Conservation (phyloP, 768 basidiomycete genomes). For the Xerocomus potaroensis region DNA sequence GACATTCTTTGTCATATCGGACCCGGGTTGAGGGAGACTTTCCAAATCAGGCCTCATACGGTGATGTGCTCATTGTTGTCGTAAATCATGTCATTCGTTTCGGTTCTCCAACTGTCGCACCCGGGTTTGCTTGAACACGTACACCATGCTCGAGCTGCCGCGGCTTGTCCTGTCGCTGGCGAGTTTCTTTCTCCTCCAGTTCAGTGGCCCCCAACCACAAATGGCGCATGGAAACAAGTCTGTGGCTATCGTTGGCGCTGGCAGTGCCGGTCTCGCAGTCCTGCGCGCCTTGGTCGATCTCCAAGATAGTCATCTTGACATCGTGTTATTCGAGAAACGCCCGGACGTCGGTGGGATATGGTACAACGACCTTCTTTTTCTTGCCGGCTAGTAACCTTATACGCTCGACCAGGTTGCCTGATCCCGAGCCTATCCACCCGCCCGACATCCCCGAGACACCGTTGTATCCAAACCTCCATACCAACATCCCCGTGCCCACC, state of each 20-base stretch:
- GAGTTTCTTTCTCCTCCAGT: constrained; percentile 6
- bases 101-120: too few relatives aligned
- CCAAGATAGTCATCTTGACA: constrained; percentile 40
- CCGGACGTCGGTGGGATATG: constrained; percentile 54
- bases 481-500: constrained; percentile 52
- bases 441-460: constrained; percentile 52
- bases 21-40: background rate
- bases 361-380: constrained; percentile 24
- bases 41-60: too few relatives aligned
- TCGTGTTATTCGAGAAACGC: constrained; percentile 53
- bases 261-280: constrained; percentile 51
- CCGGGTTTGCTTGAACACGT: background rate
- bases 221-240: constrained; percentile 31
- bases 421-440: constrained; percentile 31
- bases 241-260: constrained; percentile 55
- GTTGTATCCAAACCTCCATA: constrained; percentile 49
- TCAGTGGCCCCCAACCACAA: background rate
- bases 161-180: constrained; percentile 9
- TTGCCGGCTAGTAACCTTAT: background rate
- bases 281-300: constrained; percentile 49
- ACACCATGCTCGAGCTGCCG: constrained; percentile 10
- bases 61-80: too few relatives aligned
- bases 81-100: too few relatives aligned
- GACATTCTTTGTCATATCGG: constrained; percentile 12
- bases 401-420: constrained; percentile 29